Evolutionary conservation across 164 flowering plant species (phyloP).

Genomic region (Amborella trichopoda): DNA sequence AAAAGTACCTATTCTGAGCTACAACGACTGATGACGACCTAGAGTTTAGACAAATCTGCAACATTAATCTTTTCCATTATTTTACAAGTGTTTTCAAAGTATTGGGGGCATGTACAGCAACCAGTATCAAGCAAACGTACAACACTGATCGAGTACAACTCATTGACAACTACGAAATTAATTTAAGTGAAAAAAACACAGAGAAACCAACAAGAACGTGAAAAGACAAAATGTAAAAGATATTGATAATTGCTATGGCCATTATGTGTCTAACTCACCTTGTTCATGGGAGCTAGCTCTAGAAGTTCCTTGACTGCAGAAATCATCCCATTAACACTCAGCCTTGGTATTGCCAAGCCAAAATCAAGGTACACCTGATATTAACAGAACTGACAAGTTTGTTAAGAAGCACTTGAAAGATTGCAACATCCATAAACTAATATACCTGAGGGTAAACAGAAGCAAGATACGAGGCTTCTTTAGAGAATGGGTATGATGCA

Average conservation of each 20-base stretch:
- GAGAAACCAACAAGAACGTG: background rate
- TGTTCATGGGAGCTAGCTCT: constrained; percentile 78
- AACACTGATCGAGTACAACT: too few relatives aligned
- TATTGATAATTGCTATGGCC: too few relatives aligned
- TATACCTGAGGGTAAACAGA: constrained; percentile 79
- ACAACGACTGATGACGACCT: too few relatives aligned
- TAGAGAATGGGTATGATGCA: constrained; percentile 91
- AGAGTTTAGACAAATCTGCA: too few relatives aligned
- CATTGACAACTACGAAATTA: too few relatives aligned
- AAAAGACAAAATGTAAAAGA: background rate
- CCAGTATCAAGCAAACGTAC: too few relatives aligned
- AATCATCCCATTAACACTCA: constrained; percentile 83
- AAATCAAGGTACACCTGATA: constrained; percentile 82
- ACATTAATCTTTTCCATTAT: too few relatives aligned
- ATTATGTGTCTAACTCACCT: too few relatives aligned
- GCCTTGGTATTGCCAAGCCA: constrained; percentile 88
- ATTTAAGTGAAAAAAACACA: too few relatives aligned
- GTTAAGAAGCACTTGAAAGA: background rate
- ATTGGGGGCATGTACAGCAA: too few relatives aligned
- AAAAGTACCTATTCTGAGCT: too few relatives aligned
- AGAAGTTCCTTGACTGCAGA: constrained; percentile 78
- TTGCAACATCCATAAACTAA: background rate
- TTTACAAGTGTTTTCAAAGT: too few relatives aligned
- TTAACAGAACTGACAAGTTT: background rate
- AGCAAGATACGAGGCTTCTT: constrained; percentile 91